phyloP scores from a whole-genome alignment of 371 early-diverging fungal species.

The Syncephalis plumigaleata region DNA sequence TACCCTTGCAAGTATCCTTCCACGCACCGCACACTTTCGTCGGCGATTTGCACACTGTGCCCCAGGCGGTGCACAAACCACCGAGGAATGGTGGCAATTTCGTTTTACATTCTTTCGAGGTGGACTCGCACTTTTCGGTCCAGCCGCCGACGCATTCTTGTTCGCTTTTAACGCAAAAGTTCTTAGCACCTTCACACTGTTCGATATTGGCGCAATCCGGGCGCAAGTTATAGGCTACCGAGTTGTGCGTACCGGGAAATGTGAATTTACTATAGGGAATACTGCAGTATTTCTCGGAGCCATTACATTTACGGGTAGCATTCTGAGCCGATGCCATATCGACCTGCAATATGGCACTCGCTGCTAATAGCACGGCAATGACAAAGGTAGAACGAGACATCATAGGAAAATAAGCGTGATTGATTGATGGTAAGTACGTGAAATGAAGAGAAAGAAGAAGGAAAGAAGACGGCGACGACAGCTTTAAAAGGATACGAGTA shows the following conservation, averaged over 20 bases:
- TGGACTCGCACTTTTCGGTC: conserved; percentile 11
- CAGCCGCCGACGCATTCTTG: conserved; percentile 11
- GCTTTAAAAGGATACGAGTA: too few species aligned
- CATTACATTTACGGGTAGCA: too few species aligned
- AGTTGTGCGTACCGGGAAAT: conserved; percentile 20
- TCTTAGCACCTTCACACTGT: conserved; percentile 10
- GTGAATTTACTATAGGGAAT: conserved; percentile 3
- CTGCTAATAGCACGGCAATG: too few species aligned
- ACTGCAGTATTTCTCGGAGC: too few species aligned
- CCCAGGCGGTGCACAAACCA: conserved; percentile 15
- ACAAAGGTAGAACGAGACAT: too few species aligned
- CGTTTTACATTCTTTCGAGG: conserved; percentile 9
- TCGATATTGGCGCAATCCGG: conserved; percentile 12
- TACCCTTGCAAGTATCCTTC: conserved; percentile 11
- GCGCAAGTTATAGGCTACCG: conserved; percentile 12
- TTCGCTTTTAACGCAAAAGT: conserved; percentile 9
- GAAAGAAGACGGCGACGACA: too few species aligned
- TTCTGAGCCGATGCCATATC: too few species aligned
- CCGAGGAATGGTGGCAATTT: conserved; percentile 15
- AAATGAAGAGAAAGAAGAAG: too few species aligned
- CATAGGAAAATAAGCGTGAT: too few species aligned
- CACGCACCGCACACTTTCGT: conserved; percentile 12
- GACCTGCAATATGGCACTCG: too few species aligned
- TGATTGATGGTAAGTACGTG: too few species aligned
- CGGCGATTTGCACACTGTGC: conserved; percentile 11